These are phyloP conservation scores for Aspergillus awamori DNA, from an alignment of 2,329 filamentous ascomycete species.

Conservation along the genomic window DNA sequence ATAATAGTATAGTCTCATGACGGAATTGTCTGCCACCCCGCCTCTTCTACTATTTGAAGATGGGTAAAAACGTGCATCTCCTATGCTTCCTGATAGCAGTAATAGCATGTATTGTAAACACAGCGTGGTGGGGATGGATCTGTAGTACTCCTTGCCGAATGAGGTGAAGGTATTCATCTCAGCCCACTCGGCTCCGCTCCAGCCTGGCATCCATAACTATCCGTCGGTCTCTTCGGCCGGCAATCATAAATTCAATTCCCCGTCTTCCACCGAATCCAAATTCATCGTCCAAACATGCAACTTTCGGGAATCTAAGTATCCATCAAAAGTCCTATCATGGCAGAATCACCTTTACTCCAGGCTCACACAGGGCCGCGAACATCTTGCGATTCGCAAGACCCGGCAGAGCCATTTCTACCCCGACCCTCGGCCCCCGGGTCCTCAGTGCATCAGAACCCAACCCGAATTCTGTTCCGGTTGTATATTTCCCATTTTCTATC, in stretches of 20 bases:
- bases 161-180: not conserved
- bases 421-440: not conserved
- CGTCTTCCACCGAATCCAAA: no score
- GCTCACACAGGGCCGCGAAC: not conserved
- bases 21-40: no score
- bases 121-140: no score
- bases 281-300: no score
- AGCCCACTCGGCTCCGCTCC: not conserved
- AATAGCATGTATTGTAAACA: no score
- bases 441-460: not conserved
- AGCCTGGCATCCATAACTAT: not conserved
- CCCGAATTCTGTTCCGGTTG: constrained; percentile 36
- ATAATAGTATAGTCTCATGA: no score
- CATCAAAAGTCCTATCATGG: not conserved
- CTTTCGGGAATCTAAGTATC: no score
- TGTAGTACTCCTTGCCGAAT: no score
- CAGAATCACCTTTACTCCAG: not conserved
- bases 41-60: no score
- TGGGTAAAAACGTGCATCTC: no score
- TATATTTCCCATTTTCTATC: constrained; percentile 65
- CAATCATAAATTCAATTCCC: no score
- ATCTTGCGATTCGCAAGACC: not conserved
- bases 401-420: not conserved
- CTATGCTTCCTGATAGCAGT: no score
- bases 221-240: not conserved